Conservation (phyloP, 2,329 filamentous ascomycete genomes). For the Xylariaceae sp. region DNA sequence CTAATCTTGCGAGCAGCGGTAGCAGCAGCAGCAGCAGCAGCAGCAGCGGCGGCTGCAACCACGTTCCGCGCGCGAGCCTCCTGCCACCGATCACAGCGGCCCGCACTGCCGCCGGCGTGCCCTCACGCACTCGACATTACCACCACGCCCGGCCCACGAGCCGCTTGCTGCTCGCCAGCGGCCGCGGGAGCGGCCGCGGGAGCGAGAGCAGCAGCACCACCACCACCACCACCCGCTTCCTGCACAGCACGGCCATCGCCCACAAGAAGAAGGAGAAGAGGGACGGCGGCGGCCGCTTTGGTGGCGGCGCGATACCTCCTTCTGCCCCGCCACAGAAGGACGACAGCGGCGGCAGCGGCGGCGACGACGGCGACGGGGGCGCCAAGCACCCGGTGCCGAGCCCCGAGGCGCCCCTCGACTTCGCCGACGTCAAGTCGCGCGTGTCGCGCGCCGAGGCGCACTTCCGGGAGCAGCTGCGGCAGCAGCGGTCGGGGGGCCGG, state of each 20-base stretch:
- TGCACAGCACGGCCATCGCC: constrained; percentile 4
- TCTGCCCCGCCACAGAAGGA: not conserved
- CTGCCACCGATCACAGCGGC: constrained; percentile 1
- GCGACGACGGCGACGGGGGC: constrained; percentile 5
- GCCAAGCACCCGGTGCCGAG: constrained; percentile 25
- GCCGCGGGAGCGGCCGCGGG: too few relatives aligned
- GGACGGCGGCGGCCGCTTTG: too few relatives aligned
- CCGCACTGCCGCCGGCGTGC: not conserved
- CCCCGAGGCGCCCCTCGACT: constrained; percentile 39
- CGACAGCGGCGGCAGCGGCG: constrained; percentile 1
- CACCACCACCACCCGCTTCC: constrained; percentile 1
- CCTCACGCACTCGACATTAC: not conserved
- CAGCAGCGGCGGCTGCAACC: constrained; percentile 5
- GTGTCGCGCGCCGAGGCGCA: constrained; percentile 33
- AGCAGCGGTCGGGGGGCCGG: constrained; percentile 38
- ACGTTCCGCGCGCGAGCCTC: constrained; percentile 10
- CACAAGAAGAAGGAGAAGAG: constrained; percentile 1
- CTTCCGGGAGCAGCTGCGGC: constrained; percentile 32
- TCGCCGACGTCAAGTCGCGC: constrained; percentile 39
- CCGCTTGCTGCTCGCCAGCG: too few relatives aligned
- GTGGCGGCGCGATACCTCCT: too few relatives aligned
- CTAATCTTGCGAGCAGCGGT: too few relatives aligned
- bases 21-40: too few relatives aligned
- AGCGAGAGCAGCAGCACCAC: not conserved
- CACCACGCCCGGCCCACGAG: not conserved